A percentile compares a stretch with the other conserved stretches of the same genome.
Conservation (phyloP, 2,329 filamentous ascomycete species). For the Talaromyces sp. region DNA sequence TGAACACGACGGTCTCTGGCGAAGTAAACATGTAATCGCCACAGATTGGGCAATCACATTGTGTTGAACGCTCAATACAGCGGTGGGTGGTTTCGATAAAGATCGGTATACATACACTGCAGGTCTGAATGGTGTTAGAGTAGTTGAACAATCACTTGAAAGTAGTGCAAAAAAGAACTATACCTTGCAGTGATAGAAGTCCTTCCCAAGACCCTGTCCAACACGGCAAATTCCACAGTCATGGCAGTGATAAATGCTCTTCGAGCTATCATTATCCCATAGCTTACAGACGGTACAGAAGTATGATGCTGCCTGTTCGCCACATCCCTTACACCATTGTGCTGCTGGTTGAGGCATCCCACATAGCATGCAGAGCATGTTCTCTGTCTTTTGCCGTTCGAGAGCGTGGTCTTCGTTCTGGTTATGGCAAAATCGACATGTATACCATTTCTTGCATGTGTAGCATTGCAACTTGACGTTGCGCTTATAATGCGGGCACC, state of each 20-base stretch:
- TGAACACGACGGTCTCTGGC: conserved; percentile 79
- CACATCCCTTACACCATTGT: conserved; percentile 73
- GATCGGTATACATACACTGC: conserved; percentile 90
- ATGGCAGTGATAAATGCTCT: conserved; percentile 90
- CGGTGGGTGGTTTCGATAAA: conserved; percentile 78
- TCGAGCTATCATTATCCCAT: conserved; percentile 89
- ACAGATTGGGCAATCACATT: conserved; percentile 95
- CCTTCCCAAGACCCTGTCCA: conserved; percentile 85
- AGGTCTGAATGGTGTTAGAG: conserved; percentile 53
- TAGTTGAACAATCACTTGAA: not conserved
- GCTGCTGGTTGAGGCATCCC: conserved; percentile 75
- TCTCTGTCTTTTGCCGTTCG: conserved; percentile 74
- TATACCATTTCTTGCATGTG: conserved; percentile 86
- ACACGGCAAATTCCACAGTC: conserved; percentile 95
- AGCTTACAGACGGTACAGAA: conserved; percentile 94
- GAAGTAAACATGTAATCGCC: conserved; percentile 96
- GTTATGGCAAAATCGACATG: conserved; percentile 92
- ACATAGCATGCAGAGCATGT: conserved; percentile 98
- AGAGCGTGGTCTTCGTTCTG: conserved; percentile 71
- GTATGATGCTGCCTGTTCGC: conserved; percentile 73
- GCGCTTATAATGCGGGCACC: conserved; percentile 87
- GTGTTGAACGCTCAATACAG: conserved; percentile 88
- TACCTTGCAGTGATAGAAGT: conserved; percentile 98
- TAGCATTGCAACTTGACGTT: conserved; percentile 96
- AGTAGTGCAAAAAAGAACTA: conserved; percentile 18